Conservation (phyloP, 305 asterid genomes). For the Rubia tinctorum region DNA sequence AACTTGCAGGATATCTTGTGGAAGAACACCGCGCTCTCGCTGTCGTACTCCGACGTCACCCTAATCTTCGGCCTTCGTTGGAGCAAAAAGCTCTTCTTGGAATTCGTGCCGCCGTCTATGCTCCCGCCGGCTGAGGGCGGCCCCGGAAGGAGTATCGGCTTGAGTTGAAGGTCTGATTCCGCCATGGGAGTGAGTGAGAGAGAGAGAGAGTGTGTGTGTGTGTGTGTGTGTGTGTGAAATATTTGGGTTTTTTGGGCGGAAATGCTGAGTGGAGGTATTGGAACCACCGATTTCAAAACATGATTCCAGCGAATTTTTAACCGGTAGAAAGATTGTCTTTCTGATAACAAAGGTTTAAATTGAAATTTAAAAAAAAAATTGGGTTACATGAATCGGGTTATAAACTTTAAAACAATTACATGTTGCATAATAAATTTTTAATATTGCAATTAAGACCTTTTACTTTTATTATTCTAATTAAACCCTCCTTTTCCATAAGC, state of each 20-base stretch:
- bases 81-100: conserved; percentile 11
- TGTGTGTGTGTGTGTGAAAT: too few relatives aligned
- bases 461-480: too few relatives aligned
- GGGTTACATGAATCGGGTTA: too few relatives aligned
- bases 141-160: neutral
- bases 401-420: too few relatives aligned
- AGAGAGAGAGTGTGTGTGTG: too few relatives aligned
- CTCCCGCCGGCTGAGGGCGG: conserved; percentile 21
- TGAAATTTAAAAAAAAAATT: too few relatives aligned
- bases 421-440: too few relatives aligned
- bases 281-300: neutral
- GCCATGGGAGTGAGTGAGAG: conserved; percentile 10
- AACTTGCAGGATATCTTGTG: conserved; percentile 75
- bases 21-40: conserved; percentile 67
- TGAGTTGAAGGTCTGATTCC: conserved; percentile 4
- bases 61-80: conserved; percentile 65
- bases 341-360: too few relatives aligned
- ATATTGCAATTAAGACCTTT: too few relatives aligned
- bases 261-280: conserved; percentile 1
- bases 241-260: conserved; percentile 15
- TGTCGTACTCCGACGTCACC: conserved; percentile 86
- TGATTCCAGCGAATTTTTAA: too few relatives aligned
- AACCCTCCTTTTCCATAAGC: too few relatives aligned
- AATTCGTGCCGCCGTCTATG: conserved; percentile 21
- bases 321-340: too few relatives aligned